Evolutionary conservation across 192 early-diverging fungal genomes (phyloP), one percentile per base, ranked within the genome.

Genomic region (Coemansia sp.): DNA sequence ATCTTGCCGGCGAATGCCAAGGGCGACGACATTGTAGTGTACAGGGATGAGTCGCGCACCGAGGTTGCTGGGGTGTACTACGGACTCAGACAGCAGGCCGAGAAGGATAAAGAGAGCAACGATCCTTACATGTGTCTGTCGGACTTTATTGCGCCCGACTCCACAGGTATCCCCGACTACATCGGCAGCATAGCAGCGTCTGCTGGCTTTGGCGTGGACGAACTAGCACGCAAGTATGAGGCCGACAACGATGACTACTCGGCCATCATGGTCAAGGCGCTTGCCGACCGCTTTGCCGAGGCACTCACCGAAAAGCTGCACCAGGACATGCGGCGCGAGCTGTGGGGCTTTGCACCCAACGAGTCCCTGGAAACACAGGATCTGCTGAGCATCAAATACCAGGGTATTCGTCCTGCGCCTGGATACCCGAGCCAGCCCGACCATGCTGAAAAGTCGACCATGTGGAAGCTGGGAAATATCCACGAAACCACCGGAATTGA

Each of bases 341-440:
- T 90, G 39, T 98, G 95, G 95, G 95, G 94, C 56, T 98, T 95
- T 83, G 86, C 92, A 9, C 80, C 86, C 4, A 42, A 72, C 12
- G 95, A 96, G 82, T 81, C 81, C 1, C 84, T 98, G 60, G 77
- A 87, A 32, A 85, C 92, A 40, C 87, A 87, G 61, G 94, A 95
- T 41, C 72, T 96, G 86, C 86, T 98, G 71, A 88, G 90, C 75
- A 90, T 98, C 72, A 93, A 94, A 75, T 98, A 98, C 81, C 90
- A 93, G 72, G 95, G 95, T 59, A 98, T 98, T 67, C 91, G 95
- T 12, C 95, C 95, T 3, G 95, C 95, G 0, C 94, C 94, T 2
- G 95, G 94, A 21, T 98, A 98, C 71, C 95, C 95, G 26, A 94
- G 89, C 23, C 95, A 98, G 75, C 95, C 95, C 13, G 95, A 98